These are phyloP conservation scores for Manihot esculenta DNA, from an alignment of 441 rosid species.

Conservation along the genomic window DNA sequence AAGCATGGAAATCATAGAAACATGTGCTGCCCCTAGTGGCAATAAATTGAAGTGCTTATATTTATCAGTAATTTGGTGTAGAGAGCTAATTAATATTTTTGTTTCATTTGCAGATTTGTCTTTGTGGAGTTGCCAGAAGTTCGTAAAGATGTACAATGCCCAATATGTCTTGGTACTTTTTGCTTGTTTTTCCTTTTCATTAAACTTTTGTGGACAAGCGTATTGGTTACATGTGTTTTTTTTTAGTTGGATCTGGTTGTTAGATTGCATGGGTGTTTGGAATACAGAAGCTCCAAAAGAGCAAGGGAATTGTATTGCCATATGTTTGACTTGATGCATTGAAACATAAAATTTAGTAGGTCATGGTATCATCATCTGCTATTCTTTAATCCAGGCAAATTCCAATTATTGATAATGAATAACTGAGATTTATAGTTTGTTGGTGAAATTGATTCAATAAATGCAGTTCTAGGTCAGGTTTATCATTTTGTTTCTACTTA, in stretches of 20 bases:
- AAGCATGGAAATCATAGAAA: neutral
- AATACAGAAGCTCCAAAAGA: neutral
- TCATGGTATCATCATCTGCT: neutral
- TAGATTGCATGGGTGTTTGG: neutral
- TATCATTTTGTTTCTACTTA: neutral
- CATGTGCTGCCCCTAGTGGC: neutral
- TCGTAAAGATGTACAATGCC: constrained; percentile 88
- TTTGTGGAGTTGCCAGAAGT: constrained; percentile 63
- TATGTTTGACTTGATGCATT: constrained; percentile 8
- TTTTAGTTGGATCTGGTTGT: neutral
- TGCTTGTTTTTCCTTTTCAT: constrained; percentile 14
- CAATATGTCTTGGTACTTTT: constrained; percentile 84
- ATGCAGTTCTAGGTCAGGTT: neutral
- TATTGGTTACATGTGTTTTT: constrained; percentile 7
- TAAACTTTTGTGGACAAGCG: neutral
- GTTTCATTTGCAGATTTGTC: constrained; percentile 64
- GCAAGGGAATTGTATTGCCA: neutral
- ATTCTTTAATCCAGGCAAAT: neutral
- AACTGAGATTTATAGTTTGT: neutral
- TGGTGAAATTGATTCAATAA: neutral
- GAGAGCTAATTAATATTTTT: constrained; percentile 18
- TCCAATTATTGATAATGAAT: neutral
- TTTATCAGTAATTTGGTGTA: constrained; percentile 9
- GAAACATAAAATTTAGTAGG: neutral
- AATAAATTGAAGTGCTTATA: neutral